Base-by-base conservation (phyloP, 2,329 filamentous ascomycete species). In the Phoma sp. region DNA sequence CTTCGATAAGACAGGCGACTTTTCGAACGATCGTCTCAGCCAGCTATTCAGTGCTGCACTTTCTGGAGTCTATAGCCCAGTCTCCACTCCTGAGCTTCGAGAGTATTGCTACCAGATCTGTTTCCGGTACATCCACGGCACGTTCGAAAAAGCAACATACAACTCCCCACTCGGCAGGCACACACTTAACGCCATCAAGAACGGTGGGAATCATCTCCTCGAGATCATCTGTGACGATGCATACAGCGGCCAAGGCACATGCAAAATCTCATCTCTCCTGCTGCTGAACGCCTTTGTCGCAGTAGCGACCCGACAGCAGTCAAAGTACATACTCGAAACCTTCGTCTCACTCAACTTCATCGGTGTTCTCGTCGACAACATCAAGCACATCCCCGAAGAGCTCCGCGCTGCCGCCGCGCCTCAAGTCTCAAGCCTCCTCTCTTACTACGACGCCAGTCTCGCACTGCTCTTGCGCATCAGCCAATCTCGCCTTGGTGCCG, bases 181-280 rank as follows among this genome's bases (percentile, higher is more conserved):
- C 56, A 85, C 77, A 40, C 81, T 86, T 33, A 84, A 90, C 70
- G 88, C 90, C 1, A 83, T 96, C 62, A 92, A 91, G 72, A 86
- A 88, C 4, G 87, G 92, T 37, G 93, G 95, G 32, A 90, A 92
- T 66, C 84, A 90, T 48, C 81, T 98, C 32, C 84, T 98, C 56
- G 92, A 93, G 64, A 87, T 92, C 21, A 82, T 97, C 36, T 97
- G 93, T 70, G 95, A 99, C 68, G 95, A 99, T 77, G 93, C 92
- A 17, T 93, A 93, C 72, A 87, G 89, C 54, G 92, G 92, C 32
- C 89, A 93, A 67, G 84, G 90, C 30, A 84, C 83, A 11, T 96
- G 91, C 73, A 90, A 96, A 69, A 87, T 96, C 3, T 89, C 93
- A 1, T 92, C 95, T 10, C 80, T 98, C 36, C 84, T 97, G 30